Percentiles rank a stretch among this genome's conserved stretches.
phyloP scores from a whole-genome alignment of 2,329 filamentous ascomycete species.

The Myriosclerotinia curreyana region DNA sequence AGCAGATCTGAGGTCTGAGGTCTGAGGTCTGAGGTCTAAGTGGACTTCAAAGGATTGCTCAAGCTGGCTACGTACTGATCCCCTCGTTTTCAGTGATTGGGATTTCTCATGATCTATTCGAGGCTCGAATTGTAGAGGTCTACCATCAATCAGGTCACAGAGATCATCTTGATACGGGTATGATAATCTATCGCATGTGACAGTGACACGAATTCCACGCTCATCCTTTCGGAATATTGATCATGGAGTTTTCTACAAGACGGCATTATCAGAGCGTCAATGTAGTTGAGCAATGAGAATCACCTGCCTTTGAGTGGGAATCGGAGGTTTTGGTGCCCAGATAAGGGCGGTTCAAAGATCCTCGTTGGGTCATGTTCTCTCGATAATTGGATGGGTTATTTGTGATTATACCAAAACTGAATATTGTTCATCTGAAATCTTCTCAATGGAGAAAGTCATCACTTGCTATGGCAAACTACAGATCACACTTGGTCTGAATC shows the following conservation, averaged over 20 bases:
- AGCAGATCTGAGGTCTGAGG: too few relatives aligned
- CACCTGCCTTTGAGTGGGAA: slow-evolving; percentile 18
- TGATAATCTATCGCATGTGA: slow-evolving; percentile 1
- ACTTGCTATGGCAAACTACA: neutral
- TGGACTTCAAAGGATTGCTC: neutral
- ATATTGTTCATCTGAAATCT: neutral
- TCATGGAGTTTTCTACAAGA: slow-evolving; percentile 1
- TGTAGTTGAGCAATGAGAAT: slow-evolving; percentile 1
- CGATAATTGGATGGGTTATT: neutral
- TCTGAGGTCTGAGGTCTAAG: too few relatives aligned
- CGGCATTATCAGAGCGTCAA: slow-evolving; percentile 7
- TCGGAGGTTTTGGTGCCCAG: neutral
- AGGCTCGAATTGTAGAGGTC: neutral
- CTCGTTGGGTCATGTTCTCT: neutral
- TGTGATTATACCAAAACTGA: neutral
- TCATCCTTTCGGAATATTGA: neutral
- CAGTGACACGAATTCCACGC: slow-evolving; percentile 2
- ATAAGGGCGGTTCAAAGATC: neutral
- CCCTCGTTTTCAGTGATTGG: too few relatives aligned
- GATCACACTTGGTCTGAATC: neutral
- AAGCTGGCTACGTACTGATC: neutral
- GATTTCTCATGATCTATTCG: neutral
- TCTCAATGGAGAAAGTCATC: neutral
- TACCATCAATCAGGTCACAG: too few relatives aligned
- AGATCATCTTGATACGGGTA: neutral